These are phyloP conservation scores for Aspergillus jensenii DNA, from an alignment of 2,329 filamentous ascomycete species.

Conservation along the genomic window DNA sequence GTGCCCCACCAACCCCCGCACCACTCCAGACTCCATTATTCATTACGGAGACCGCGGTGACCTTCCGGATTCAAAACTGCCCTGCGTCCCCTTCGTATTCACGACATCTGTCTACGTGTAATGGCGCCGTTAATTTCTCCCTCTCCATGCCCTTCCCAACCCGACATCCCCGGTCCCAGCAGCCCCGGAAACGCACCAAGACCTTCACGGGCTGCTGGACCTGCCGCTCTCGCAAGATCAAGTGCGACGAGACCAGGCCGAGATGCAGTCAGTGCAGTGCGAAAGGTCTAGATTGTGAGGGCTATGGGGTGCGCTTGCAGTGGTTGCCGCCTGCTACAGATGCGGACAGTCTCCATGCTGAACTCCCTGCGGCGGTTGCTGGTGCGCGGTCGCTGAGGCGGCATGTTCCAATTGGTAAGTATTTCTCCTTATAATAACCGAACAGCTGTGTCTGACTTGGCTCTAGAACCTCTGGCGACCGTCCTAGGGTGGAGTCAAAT, in stretches of 20 bases:
- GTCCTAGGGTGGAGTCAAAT: not conserved
- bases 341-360: not conserved
- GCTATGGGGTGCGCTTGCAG: not conserved
- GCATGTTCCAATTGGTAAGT: not conserved
- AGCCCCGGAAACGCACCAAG: slow-evolving; percentile 14
- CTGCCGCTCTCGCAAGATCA: slow-evolving; percentile 22
- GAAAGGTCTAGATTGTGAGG: not conserved
- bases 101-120: too few relatives aligned
- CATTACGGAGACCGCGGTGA: not conserved
- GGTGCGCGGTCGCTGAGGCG: not conserved
- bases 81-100: not conserved
- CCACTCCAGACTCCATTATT: too few relatives aligned
- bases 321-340: not conserved
- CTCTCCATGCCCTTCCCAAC: not conserved
- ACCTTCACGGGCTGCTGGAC: slow-evolving; percentile 28
- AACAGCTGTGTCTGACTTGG: not conserved
- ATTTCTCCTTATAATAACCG: not conserved
- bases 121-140: not conserved
- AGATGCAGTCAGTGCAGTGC: not conserved
- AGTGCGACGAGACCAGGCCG: slow-evolving; percentile 19
- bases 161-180: not conserved
- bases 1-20: too few relatives aligned
- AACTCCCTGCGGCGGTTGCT: not conserved
- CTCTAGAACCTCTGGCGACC: not conserved
- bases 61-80: not conserved